A percentile compares a stretch with the other conserved stretches of the same genome.
These are phyloP conservation scores for Ajuga reptans DNA, from an alignment of 305 asterid genomes.

Conservation along the genomic window DNA sequence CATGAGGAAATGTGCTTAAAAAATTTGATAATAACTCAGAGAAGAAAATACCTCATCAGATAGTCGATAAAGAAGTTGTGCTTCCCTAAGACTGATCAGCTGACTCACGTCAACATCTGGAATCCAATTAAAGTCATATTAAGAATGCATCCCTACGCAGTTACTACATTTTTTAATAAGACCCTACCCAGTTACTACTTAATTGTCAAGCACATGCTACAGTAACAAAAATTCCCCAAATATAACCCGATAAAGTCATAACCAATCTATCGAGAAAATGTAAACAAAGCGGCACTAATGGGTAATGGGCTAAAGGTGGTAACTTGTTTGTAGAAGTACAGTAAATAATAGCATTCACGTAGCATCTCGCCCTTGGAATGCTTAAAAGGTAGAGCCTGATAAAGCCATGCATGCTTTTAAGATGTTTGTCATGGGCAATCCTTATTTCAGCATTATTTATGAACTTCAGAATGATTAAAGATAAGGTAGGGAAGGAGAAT, in stretches of 20 bases:
- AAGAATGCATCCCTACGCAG: conserved; percentile 15
- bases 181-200: conserved; percentile 16
- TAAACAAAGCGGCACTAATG: not conserved
- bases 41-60: conserved; percentile 76
- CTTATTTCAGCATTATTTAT: conserved; percentile 7
- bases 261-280: not conserved
- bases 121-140: conserved; percentile 25
- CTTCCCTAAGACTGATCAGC: conserved; percentile 81
- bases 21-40: not conserved
- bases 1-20: conserved; percentile 4
- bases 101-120: conserved; percentile 64
- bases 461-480: conserved; percentile 2
- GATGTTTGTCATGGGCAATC: conserved; percentile 14
- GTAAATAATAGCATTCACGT: conserved; percentile 1
- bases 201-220: not conserved
- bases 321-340: not conserved
- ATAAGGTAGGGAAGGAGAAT: not conserved
- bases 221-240: not conserved
- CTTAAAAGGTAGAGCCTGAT: conserved; percentile 6
- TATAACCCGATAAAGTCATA: not conserved
- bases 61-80: conserved; percentile 67
- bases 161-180: too few relatives aligned
- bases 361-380: not conserved
- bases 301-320: not conserved
- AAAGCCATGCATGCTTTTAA: not conserved